These are phyloP conservation scores for Boletus patriciae DNA, from an alignment of 768 basidiomycete genomes.

Conservation along the genomic window DNA sequence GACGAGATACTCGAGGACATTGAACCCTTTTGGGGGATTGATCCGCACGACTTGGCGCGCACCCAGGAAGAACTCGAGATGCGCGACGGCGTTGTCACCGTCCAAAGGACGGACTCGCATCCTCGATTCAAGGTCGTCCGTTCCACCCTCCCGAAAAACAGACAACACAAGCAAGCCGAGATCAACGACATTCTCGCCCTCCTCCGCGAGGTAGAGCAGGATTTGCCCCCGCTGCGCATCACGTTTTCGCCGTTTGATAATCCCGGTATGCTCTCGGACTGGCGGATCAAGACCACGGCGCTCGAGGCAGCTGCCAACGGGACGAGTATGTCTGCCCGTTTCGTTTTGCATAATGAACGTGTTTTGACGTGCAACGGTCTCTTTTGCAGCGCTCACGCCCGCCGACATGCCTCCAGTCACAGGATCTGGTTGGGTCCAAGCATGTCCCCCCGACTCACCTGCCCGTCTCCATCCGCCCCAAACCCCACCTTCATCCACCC, in stretches of 20 bases:
- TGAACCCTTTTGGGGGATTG: conserved; percentile 39
- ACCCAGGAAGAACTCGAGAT: conserved; percentile 24
- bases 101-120: conserved; percentile 19
- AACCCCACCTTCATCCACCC: conserved; percentile 13
- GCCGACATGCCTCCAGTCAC: conserved; percentile 37
- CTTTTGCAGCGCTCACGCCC: conserved; percentile 26
- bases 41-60: conserved; percentile 27
- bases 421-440: conserved; percentile 23
- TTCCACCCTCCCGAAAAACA: conserved; percentile 9
- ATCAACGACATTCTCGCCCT: conserved; percentile 22
- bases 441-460: conserved; percentile 25
- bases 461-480: conserved; percentile 32
- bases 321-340: conserved; percentile 22
- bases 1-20: conserved; percentile 44
- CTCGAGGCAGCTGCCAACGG: conserved; percentile 30
- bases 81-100: conserved; percentile 12
- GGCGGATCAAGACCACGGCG: conserved; percentile 23
- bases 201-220: conserved; percentile 27
- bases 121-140: conserved; percentile 16
- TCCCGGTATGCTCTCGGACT: conserved; percentile 29
- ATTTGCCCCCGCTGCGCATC: conserved; percentile 34
- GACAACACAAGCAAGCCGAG: background rate
- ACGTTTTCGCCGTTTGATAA: conserved; percentile 33
- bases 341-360: background rate
- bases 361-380: background rate